Evolutionary conservation across 176 grass and related monocot species (phyloP), one percentile per base, ranked within the genome.

Genomic region (Oryza rufipogon): DNA sequence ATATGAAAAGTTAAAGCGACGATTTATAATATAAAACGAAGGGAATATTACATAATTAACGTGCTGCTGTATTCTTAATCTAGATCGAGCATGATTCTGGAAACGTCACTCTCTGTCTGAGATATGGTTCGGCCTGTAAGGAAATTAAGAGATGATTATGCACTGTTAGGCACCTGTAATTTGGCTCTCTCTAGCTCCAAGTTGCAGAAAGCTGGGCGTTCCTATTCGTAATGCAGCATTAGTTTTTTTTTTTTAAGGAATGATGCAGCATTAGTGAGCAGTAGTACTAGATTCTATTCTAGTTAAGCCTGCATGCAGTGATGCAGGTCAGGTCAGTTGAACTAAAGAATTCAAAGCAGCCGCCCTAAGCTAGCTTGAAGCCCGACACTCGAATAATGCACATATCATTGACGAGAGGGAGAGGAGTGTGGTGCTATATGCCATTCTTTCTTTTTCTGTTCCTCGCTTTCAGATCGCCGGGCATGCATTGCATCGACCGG

Each of bases 51-150:
- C 5, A 38, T 5, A 38, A 38, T 38, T 6, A 38, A 38, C 36
- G 1, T 38, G 36, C 36, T 6, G 36, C 5, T 38, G 36, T 6
- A 38, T 38, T 38, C 36, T 38, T 38, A 6, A 5, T 5, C 36
- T 41, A 8, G 39, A 41, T 41, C 39, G 39, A 41, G 39, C 39
- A 41, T 41, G 39, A 41, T 41, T 41, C 39, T 41, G 6, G 39
- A 41, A 41, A 41, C 39, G 39, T 41, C 7, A 41, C 39, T 39
- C 38, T 41, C 39, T 9, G 39, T 41, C 39, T 41, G 79, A 90
- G 79, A 90, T 86, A 61, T 79, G 64, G 70, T 90, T 83, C 88
- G 26, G 1, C 83, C 15, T 74, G 73, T 79, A 78, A 61, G 60
- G 68, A 73, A 17, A 19, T 34, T 42, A 42, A 14, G 80, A 39